Evolutionary conservation across 371 early-diverging fungal species (phyloP).

Genomic region (Saksenaea oblongispora): DNA sequence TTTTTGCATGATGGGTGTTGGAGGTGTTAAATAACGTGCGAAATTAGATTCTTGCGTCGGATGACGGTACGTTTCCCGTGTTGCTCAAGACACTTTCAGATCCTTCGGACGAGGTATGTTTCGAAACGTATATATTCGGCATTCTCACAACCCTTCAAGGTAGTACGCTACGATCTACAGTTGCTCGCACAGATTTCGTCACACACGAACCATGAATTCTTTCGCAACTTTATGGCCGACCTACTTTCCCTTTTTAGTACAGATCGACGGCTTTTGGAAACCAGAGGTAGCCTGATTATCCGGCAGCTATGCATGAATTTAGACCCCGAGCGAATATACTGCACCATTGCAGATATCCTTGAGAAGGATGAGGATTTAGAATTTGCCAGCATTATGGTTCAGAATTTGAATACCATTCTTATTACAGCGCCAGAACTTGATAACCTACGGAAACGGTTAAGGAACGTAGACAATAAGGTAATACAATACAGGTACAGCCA

Average conservation of each 20-base stretch:
- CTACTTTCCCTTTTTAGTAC: conserved; percentile 84
- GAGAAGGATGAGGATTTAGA: conserved; percentile 85
- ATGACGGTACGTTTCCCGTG: conserved; percentile 80
- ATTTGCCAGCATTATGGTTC: conserved; percentile 91
- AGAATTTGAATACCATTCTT: conserved; percentile 88
- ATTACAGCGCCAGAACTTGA: conserved; percentile 89
- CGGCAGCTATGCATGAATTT: conserved; percentile 86
- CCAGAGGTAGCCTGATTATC: conserved; percentile 84
- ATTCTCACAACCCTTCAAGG: conserved; percentile 24
- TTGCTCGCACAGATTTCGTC: conserved; percentile 92
- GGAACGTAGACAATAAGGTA: conserved; percentile 66
- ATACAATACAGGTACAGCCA: not conserved
- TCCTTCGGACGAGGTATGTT: conserved; percentile 76
- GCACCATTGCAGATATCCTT: conserved; percentile 78
- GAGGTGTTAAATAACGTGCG: not conserved
- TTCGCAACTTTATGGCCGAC: conserved; percentile 76
- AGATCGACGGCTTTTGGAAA: conserved; percentile 82
- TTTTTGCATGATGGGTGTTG: not conserved
- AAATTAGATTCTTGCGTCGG: conserved; percentile 63
- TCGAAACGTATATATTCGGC: not conserved
- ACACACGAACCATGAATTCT: conserved; percentile 76
- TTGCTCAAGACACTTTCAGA: conserved; percentile 87
- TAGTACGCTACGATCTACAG: conserved; percentile 84
- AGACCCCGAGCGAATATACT: conserved; percentile 84
- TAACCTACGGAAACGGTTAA: conserved; percentile 72